Evolutionary conservation across 208 protist species (phyloP).

Genomic region (Paratrypanosoma confusum): DNA sequence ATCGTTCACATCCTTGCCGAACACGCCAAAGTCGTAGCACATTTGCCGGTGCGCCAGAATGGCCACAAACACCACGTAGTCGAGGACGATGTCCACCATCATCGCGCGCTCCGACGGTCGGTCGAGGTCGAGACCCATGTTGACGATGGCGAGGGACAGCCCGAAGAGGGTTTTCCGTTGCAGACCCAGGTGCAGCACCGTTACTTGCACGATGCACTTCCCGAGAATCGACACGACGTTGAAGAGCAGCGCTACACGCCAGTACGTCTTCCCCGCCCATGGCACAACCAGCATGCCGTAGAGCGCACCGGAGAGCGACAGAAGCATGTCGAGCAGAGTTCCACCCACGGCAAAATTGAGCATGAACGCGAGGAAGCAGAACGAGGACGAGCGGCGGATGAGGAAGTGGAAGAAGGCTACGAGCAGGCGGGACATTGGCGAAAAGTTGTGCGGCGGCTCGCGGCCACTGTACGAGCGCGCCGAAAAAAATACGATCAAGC

Average conservation of each 20-base stretch:
- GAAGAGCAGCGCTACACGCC: constrained; percentile 9
- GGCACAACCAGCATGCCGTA: constrained; percentile 25
- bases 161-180: neutral
- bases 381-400: constrained; percentile 12
- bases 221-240: constrained; percentile 12
- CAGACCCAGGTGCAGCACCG: constrained; percentile 3
- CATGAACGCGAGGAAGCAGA: constrained; percentile 23
- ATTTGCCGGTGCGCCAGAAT: constrained; percentile 12
- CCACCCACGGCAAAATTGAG: constrained; percentile 30
- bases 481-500: constrained; percentile 1
- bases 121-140: constrained; percentile 2
- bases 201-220: constrained; percentile 20
- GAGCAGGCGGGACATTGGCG: constrained; percentile 3
- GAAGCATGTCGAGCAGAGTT: constrained; percentile 21
- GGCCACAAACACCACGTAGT: constrained; percentile 12
- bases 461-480: constrained; percentile 4
- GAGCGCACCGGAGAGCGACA: constrained; percentile 16
- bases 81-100: constrained; percentile 13
- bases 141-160: neutral
- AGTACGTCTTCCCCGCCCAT: constrained; percentile 22
- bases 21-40: constrained; percentile 11
- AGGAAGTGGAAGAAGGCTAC: constrained; percentile 6
- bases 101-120: constrained; percentile 8
- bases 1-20: neutral
- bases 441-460: neutral